Conservation (phyloP, 2,329 filamentous ascomycete species). For the Paraconiothyrium sp. region DNA sequence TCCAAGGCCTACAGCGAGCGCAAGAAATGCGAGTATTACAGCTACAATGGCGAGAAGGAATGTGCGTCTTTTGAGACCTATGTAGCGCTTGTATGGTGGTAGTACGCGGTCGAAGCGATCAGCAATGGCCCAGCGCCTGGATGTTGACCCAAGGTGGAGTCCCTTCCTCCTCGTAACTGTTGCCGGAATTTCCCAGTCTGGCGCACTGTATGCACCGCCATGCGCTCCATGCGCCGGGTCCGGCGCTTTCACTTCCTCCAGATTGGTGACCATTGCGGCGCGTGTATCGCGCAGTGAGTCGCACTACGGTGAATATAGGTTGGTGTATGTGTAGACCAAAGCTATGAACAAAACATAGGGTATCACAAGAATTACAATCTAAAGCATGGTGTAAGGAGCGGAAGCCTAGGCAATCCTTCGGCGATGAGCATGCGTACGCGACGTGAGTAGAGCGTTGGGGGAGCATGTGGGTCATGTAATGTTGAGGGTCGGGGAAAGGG, state of each 20-base stretch:
- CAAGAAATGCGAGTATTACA: slow-evolving; percentile 33
- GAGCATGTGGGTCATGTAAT: slow-evolving; percentile 26
- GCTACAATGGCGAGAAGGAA: slow-evolving; percentile 43
- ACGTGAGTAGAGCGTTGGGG: slow-evolving; percentile 24
- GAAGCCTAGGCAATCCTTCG: slow-evolving; percentile 25
- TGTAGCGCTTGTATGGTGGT: slow-evolving; percentile 46
- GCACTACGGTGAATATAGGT: slow-evolving; percentile 4
- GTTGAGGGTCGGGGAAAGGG: slow-evolving; percentile 27
- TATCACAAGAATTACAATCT: slow-evolving; percentile 24
- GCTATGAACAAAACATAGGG: slow-evolving; percentile 13
- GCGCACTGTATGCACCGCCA: not conserved
- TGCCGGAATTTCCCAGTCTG: slow-evolving; percentile 26
- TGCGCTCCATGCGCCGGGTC: slow-evolving; percentile 31
- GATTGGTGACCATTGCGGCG: slow-evolving; percentile 30
- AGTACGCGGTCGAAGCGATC: slow-evolving; percentile 41
- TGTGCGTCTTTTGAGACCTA: slow-evolving; percentile 44
- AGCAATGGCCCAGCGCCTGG: slow-evolving; percentile 26
- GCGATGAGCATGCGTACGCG: slow-evolving; percentile 14
- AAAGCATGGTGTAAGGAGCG: slow-evolving; percentile 27
- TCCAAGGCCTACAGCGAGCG: slow-evolving; percentile 50
- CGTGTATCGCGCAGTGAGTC: slow-evolving; percentile 5
- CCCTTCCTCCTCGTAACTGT: slow-evolving; percentile 16
- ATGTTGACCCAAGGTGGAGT: slow-evolving; percentile 15
- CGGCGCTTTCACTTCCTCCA: slow-evolving; percentile 35
- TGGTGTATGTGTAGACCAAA: slow-evolving; percentile 2